Base-by-base conservation (phyloP, 441 rosid genomes). In the Geranium incanum region DNA sequence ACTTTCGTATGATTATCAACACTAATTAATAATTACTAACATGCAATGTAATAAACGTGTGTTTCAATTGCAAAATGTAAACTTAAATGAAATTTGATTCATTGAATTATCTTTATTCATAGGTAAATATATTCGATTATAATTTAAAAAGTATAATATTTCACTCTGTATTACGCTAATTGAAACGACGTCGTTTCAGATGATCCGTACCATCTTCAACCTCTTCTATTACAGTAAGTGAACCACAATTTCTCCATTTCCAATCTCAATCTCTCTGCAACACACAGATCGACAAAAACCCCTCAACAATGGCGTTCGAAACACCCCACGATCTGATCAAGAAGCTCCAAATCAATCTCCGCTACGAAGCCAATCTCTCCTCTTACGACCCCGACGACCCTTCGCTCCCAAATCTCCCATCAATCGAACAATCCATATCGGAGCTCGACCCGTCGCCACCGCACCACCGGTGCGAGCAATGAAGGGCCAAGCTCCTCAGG, bases 401-500 rank as follows among this genome's bases (percentile, higher is more conserved):
- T 39, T 75, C 83, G 74, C 70, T 74, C 71, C 80, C 80, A 37
- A 45, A 55, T 67, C 82, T 89, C 2, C 89, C 85, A 45, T 80
- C 90, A 0, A 67, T 79, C 16, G 64, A 79, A 23, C 85, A 81
- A 52, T 84, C 88, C 8, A 74, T 89, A 70, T 57, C 91, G 39
- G 82, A 84, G 63, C 71, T 82, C 66, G 90, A 92, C 69, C 88
- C 95, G 16, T 87, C 88, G 0, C 84, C 93, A 5, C 70, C 85
- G 23, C 69, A 82, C 68, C 88, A 81, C 67, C 89, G 94, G 5
- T 92, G 99, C 85, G 78, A 75, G 60, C 79, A 80, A 80, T 94
- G 97, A 75, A 80, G 81, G 8, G 93, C 86, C 0, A 79, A 81
- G 70, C 92, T 94, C 33, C 82, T 94, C 39, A 70, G 87, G 28